Evolutionary conservation across 257 asterid genomes (phyloP).

Genomic region (Solanum chiquidenum): DNA sequence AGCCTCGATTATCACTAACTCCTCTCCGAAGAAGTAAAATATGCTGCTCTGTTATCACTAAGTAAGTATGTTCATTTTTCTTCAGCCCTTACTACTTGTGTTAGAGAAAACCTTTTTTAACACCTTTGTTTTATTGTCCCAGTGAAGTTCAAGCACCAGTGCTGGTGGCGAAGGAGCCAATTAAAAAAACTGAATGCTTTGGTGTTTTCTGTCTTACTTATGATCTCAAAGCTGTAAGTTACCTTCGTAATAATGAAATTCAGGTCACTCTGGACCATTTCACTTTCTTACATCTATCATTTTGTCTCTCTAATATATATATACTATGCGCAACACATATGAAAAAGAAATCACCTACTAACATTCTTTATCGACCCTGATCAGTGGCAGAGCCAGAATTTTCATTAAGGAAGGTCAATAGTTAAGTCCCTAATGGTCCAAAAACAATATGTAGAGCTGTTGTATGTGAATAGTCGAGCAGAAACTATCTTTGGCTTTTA

Average conservation of each 20-base stretch:
- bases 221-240: constrained; percentile 82
- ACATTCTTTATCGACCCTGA: no score
- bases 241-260: neutral
- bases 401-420: no score
- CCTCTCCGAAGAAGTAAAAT: constrained; percentile 19
- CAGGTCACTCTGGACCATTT: no score
- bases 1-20: constrained; percentile 21
- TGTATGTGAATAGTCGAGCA: no score
- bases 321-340: no score
- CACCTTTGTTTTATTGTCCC: neutral
- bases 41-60: constrained; percentile 63
- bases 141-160: constrained; percentile 28
- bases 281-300: no score
- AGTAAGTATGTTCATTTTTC: constrained; percentile 34
- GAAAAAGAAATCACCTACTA: no score
- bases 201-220: constrained; percentile 93
- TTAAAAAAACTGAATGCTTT: constrained; percentile 67
- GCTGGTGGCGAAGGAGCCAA: neutral
- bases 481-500: neutral
- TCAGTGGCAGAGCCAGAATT: no score
- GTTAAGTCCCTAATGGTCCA: no score
- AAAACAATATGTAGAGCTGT: neutral
- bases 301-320: no score
- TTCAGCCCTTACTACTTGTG: neutral
- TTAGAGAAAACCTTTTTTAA: neutral